Percentiles rank a stretch among this genome's conserved stretches.
These are phyloP conservation scores for Cladobotryum mycophilum DNA, from an alignment of 2,329 filamentous ascomycete genomes.

Conservation along the genomic window DNA sequence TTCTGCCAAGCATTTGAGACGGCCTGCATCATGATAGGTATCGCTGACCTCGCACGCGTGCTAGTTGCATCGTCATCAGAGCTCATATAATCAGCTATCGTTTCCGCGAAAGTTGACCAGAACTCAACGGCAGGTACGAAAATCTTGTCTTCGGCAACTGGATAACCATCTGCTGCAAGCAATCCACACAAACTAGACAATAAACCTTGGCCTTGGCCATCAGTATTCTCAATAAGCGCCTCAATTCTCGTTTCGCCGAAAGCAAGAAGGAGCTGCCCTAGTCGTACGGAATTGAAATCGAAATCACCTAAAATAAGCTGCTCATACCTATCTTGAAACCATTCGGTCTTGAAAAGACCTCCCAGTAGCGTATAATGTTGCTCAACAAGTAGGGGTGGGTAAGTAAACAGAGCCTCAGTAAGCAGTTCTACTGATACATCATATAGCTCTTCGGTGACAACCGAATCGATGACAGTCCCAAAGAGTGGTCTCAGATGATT, in stretches of 20 bases:
- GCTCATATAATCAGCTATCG: conserved; percentile 52
- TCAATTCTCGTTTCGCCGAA: conserved; percentile 62
- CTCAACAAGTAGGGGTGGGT: conserved; percentile 54
- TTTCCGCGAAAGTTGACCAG: conserved; percentile 72
- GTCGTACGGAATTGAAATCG: conserved; percentile 58
- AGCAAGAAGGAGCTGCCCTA: conserved; percentile 60
- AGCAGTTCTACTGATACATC: conserved; percentile 58
- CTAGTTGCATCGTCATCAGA: conserved; percentile 41
- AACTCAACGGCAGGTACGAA: conserved; percentile 73
- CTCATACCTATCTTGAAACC: conserved; percentile 51
- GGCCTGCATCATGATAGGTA: conserved; percentile 54
- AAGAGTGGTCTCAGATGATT: conserved; percentile 55
- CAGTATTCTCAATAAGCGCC: conserved; percentile 48
- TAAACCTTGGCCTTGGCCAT: conserved; percentile 46
- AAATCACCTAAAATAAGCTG: conserved; percentile 53
- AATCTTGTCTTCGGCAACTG: conserved; percentile 66
- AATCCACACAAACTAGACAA: conserved; percentile 58
- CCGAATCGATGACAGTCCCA: conserved; percentile 52
- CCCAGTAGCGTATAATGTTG: conserved; percentile 53
- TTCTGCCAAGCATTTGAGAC: conserved; percentile 63
- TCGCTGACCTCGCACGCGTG: conserved; percentile 53
- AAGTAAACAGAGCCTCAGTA: conserved; percentile 58
- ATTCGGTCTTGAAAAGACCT: conserved; percentile 53
- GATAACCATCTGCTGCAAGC: conserved; percentile 58
- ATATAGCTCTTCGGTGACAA: conserved; percentile 53